Conservation (phyloP, 306 rosid genomes). For the Cucurbita maxima region DNA sequence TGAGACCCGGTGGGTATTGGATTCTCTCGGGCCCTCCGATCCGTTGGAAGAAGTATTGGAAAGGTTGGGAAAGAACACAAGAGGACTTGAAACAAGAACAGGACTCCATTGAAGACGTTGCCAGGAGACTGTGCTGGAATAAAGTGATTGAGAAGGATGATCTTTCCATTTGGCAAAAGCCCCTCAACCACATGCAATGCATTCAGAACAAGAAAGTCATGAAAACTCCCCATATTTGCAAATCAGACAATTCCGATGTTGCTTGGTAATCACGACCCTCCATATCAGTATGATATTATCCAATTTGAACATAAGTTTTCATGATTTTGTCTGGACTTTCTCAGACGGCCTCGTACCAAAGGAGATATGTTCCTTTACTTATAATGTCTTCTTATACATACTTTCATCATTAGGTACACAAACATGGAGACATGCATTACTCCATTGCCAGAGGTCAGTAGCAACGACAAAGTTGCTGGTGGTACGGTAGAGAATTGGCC, state of each 20-base stretch:
- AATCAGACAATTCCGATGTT: slow-evolving; percentile 57
- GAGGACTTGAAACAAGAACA: slow-evolving; percentile 82
- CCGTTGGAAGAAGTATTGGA: slow-evolving; percentile 72
- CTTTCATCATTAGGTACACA: slow-evolving; percentile 31
- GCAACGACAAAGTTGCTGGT: slow-evolving; percentile 45
- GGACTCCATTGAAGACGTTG: slow-evolving; percentile 58
- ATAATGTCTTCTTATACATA: no score
- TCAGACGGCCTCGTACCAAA: no score
- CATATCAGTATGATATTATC: no score
- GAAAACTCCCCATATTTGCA: slow-evolving; percentile 69
- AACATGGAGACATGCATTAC: slow-evolving; percentile 76
- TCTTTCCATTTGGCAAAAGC: slow-evolving; percentile 81
- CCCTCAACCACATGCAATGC: slow-evolving; percentile 69
- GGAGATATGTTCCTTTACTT: no score
- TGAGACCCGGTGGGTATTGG: slow-evolving; percentile 97
- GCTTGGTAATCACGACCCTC: slow-evolving; percentile 34
- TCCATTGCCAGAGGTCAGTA: slow-evolving; percentile 56
- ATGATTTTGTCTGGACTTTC: no score
- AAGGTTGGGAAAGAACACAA: slow-evolving; percentile 82
- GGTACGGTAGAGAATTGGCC: slow-evolving; percentile 90
- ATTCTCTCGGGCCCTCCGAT: slow-evolving; percentile 96
- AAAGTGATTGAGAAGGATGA: slow-evolving; percentile 63
- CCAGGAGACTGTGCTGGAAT: slow-evolving; percentile 63
- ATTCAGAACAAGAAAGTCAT: slow-evolving; percentile 25
- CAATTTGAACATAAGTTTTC: no score